Evolutionary conservation across 805 yeast species (phyloP).

Genomic region (Saturnispora sanitii): DNA sequence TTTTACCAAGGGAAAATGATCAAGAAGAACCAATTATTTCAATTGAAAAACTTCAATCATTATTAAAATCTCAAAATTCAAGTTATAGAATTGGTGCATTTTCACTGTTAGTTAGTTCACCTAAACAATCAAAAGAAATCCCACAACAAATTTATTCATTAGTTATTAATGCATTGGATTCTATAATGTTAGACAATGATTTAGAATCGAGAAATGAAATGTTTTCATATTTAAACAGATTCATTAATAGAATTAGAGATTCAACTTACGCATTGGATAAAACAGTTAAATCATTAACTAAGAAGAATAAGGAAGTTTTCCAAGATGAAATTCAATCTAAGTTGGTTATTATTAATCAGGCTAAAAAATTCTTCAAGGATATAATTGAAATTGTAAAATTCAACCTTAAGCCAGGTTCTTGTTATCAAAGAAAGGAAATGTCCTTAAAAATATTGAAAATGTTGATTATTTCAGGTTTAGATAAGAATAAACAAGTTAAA

Average conservation of each 20-base stretch:
- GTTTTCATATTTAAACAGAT: constrained; percentile 48
- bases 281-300: constrained; percentile 35
- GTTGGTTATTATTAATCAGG: constrained; percentile 22
- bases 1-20: constrained; percentile 24
- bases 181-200: constrained; percentile 53
- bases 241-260: constrained; percentile 57
- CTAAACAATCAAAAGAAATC: constrained; percentile 52
- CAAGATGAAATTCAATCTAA: constrained; percentile 29
- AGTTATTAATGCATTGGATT: constrained; percentile 35
- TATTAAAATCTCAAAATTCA: constrained; percentile 38
- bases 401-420: constrained; percentile 42
- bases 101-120: constrained; percentile 50
- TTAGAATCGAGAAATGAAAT: constrained; percentile 62
- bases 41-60: constrained; percentile 24
- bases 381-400: constrained; percentile 23
- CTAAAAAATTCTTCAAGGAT: constrained; percentile 26
- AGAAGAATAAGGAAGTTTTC: constrained; percentile 27
- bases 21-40: constrained; percentile 12
- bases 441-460: constrained; percentile 38
- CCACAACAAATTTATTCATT: constrained; percentile 34
- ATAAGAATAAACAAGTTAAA: constrained; percentile 35
- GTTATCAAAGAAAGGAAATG: constrained; percentile 43
- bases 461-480: constrained; percentile 48
- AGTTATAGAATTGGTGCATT: constrained; percentile 43
- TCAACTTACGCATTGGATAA: constrained; percentile 51